Conservation (phyloP, 1,139 yeast species). For the Suhomyces yuchorum region DNA sequence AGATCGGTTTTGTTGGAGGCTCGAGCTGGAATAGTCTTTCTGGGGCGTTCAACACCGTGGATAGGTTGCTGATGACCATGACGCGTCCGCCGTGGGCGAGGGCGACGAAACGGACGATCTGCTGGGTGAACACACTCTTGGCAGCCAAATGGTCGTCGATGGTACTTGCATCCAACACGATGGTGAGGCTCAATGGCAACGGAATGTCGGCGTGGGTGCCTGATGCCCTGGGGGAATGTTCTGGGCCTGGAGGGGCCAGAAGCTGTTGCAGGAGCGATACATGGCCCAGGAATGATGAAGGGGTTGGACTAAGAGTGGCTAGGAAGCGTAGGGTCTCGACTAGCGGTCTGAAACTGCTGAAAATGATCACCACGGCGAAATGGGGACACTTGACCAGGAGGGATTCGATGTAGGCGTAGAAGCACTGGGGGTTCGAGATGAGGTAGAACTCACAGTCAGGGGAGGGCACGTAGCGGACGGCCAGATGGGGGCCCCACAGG, state of each 20-base stretch:
- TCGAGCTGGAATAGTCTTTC: slow-evolving; percentile 1
- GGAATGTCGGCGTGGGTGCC: slow-evolving; percentile 22
- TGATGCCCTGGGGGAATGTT: background rate
- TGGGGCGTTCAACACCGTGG: slow-evolving; percentile 8
- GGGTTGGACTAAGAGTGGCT: slow-evolving; percentile 7
- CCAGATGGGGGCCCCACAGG: slow-evolving; percentile 11
- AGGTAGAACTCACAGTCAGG: slow-evolving; percentile 23
- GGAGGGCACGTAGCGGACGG: slow-evolving; percentile 2
- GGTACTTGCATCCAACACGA: slow-evolving; percentile 22
- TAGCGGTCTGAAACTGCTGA: slow-evolving; percentile 17
- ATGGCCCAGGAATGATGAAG: background rate
- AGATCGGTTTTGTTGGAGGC: slow-evolving; percentile 13
- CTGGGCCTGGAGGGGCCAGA: slow-evolving; percentile 10
- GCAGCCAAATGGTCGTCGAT: slow-evolving; percentile 25
- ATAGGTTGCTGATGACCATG: slow-evolving; percentile 22
- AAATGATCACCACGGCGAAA: slow-evolving; percentile 19
- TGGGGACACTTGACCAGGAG: slow-evolving; percentile 16
- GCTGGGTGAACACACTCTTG: slow-evolving; percentile 44
- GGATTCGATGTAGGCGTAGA: slow-evolving; percentile 21
- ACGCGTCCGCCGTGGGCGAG: slow-evolving; percentile 46
- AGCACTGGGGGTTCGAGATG: slow-evolving; percentile 24
- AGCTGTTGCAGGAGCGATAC: slow-evolving; percentile 3
- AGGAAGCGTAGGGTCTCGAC: slow-evolving; percentile 19
- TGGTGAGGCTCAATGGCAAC: slow-evolving; percentile 20
- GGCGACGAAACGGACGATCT: slow-evolving; percentile 52